Evolutionary conservation across 2,329 filamentous ascomycete genomes (phyloP), one percentile per base, ranked within the genome.

Genomic region (Diaporthe humulicola): DNA sequence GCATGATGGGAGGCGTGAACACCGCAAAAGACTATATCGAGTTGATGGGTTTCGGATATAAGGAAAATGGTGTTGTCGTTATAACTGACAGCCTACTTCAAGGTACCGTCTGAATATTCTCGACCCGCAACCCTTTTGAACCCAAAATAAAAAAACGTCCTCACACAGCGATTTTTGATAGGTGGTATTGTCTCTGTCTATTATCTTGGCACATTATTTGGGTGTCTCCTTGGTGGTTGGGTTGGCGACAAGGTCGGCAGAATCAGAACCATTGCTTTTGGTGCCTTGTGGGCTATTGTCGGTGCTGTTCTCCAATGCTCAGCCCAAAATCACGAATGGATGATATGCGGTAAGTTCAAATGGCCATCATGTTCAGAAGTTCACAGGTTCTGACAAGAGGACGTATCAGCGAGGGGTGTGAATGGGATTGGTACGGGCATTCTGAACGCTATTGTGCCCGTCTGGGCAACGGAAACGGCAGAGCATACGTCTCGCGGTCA

Each of bases 401-500:
- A n/a, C 17, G 12, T 30, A 14, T 76, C 76, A 86, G 88, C 90
- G 17, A 89, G 91, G 40, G 84, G 89, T 22, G 84, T 92, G 48
- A 93, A 92, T 73, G 91, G 91, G 7, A 89, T 92, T 60, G 93
- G 92, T 4, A 94, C 92, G 2, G 93, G 93, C 33, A 90, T 94
- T 69, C 81, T 94, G 48, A 94, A 93, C 79, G 90, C 91, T 10
- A 93, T 94, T 76, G 89, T 92, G 0, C 93, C 93, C 0, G 92
- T 93, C 4, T 94, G 91, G 91, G 91, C 92, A 0, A 93, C 92
- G 0, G 93, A 94, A 81, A 93, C 90, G 0, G 90, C 91, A 0
- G 89, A 92, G 52, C 91, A 94, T 79, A 93, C 89, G 0, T 91
- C 90, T 2, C 88, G 93, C 54, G 93, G 93, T 8, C 88, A 91